phyloP scores from a whole-genome alignment of 169 alveolate genomes.

The Plasmodium cynomolgi region DNA sequence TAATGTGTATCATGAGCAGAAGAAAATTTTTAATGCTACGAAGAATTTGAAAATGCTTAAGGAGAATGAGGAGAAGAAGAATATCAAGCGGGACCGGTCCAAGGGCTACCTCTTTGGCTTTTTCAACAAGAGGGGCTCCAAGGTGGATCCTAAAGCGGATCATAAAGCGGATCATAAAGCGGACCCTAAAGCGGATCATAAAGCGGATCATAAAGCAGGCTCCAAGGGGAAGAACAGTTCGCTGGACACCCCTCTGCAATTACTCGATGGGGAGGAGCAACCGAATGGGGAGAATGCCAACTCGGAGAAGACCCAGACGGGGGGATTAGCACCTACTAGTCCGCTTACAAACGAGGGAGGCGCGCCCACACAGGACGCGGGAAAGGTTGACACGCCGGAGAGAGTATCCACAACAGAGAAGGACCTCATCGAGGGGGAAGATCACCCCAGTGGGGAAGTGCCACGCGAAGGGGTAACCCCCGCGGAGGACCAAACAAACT shows the following conservation, averaged over 20 bases:
- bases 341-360: background rate
- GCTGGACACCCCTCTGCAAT: background rate
- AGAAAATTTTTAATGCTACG: conserved; percentile 65
- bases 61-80: conserved; percentile 72
- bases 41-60: conserved; percentile 59
- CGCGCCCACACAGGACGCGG: no score
- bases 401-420: background rate
- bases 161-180: background rate
- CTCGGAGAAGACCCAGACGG: background rate
- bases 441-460: background rate
- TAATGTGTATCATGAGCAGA: conserved; percentile 46
- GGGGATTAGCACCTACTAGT: background rate
- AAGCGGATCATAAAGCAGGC: background rate
- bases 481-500: background rate
- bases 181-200: background rate
- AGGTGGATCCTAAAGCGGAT: background rate
- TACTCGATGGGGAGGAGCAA: background rate
- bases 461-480: background rate
- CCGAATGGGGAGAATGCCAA: background rate
- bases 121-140: background rate
- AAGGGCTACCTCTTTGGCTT: background rate
- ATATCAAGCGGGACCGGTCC: conserved; percentile 15
- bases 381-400: no score
- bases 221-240: background rate
- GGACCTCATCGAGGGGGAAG: background rate